Conservation (phyloP, 2,329 filamentous ascomycete species). For the Aspergillus sp. region DNA sequence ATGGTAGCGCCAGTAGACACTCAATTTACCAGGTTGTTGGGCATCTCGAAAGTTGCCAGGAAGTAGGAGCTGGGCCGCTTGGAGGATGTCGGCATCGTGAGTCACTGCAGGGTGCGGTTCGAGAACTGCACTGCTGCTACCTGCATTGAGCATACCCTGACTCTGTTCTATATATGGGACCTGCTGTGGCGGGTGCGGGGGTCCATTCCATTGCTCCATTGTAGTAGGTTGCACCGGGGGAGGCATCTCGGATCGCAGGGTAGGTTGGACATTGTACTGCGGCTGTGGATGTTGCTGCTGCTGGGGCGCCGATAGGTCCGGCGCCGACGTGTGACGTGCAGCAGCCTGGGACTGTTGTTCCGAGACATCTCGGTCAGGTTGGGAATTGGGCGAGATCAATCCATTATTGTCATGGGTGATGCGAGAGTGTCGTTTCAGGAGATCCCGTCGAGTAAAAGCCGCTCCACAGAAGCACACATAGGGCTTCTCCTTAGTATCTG, state of each 20-base stretch:
- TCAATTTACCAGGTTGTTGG: conserved; percentile 10
- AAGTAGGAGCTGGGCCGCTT: conserved; percentile 35
- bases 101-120: conserved; percentile 22
- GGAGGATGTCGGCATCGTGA: conserved; percentile 40
- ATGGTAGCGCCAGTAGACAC: background rate
- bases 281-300: conserved; percentile 9
- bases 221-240: conserved; percentile 19
- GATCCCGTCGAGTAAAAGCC: conserved; percentile 36
- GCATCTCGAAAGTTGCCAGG: conserved; percentile 29
- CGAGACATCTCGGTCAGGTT: conserved; percentile 20
- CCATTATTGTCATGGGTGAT: conserved; percentile 33
- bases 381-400: conserved; percentile 29
- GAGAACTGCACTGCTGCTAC: conserved; percentile 13
- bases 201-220: conserved; percentile 28
- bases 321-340: conserved; percentile 16
- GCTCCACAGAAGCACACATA: conserved; percentile 38
- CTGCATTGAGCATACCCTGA: conserved; percentile 21
- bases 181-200: conserved; percentile 25
- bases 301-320: conserved; percentile 11
- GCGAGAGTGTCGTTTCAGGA: conserved; percentile 34
- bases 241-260: conserved; percentile 21
- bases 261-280: conserved; percentile 13
- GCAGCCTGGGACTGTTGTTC: conserved; percentile 13
- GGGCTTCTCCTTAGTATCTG: conserved; percentile 38
- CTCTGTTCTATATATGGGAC: conserved; percentile 26